These are phyloP conservation scores for Candida nonsorbophila DNA, from an alignment of 805 yeast genomes.

Conservation along the genomic window DNA sequence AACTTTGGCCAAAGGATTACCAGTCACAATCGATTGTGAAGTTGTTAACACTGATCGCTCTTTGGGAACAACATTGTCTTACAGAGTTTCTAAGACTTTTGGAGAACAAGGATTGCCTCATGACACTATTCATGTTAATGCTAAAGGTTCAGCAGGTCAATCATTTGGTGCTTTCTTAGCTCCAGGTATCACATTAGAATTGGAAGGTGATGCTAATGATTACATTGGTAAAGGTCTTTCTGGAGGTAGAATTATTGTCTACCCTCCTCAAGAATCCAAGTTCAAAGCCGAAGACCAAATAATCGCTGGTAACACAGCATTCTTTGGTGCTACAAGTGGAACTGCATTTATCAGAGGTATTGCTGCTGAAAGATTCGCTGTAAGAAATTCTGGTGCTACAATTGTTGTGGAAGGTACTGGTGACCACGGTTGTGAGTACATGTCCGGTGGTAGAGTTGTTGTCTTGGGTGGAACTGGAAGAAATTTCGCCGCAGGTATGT, in stretches of 20 bases:
- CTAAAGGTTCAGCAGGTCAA: conserved; percentile 94
- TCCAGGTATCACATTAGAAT: conserved; percentile 88
- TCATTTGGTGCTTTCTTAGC: conserved; percentile 98
- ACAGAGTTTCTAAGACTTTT: conserved; percentile 86
- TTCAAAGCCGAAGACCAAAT: conserved; percentile 96
- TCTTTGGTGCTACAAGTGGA: conserved; percentile 97
- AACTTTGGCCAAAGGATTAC: conserved; percentile 94
- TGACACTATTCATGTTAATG: conserved; percentile 91
- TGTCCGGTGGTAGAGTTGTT: conserved; percentile 98
- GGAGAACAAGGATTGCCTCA: conserved; percentile 94
- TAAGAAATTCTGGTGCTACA: conserved; percentile 96
- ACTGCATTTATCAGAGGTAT: conserved; percentile 91
- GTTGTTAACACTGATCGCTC: conserved; percentile 96
- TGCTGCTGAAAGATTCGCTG: conserved; percentile 98
- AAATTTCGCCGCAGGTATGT: conserved; percentile 96
- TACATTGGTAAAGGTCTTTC: conserved; percentile 96
- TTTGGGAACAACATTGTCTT: conserved; percentile 89
- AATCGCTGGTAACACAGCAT: conserved; percentile 93
- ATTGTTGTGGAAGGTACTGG: conserved; percentile 97
- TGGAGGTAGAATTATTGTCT: conserved; percentile 90
- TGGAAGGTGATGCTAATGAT: conserved; percentile 97
- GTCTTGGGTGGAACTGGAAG: conserved; percentile 89
- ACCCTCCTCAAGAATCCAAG: conserved; percentile 78
- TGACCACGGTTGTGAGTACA: conserved; percentile 98
- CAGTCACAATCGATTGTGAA: conserved; percentile 88